A percentile compares a stretch with the other conserved stretches of the same genome.
Evolutionary conservation across 1,284 basidiomycete genomes (phyloP).

Genomic region (Sporisorium iseilematis-ciliati): DNA sequence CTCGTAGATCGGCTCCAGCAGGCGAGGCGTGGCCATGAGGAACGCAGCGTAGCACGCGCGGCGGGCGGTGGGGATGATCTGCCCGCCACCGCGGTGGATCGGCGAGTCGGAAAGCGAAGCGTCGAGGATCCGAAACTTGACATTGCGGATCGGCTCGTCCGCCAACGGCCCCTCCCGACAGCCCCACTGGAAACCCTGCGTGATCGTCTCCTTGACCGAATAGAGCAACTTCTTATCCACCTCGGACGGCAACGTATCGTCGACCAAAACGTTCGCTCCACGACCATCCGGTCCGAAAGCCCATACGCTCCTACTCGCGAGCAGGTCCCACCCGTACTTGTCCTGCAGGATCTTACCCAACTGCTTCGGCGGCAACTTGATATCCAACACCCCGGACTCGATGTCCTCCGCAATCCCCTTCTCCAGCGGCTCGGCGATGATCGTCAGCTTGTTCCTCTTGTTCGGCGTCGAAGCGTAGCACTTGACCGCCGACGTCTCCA

Average conservation of each 20-base stretch:
- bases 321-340: slow-evolving; percentile 97
- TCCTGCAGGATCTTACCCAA: slow-evolving; percentile 64
- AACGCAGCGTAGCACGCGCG: slow-evolving; percentile 99
- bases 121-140: slow-evolving; percentile 95
- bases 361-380: slow-evolving; percentile 58
- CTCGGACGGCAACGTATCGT: slow-evolving; percentile 95
- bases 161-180: slow-evolving; percentile 95
- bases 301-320: slow-evolving; percentile 98
- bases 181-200: slow-evolving; percentile 99
- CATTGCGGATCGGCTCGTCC: slow-evolving; percentile 98
- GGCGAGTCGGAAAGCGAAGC: slow-evolving; percentile 91
- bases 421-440: slow-evolving; percentile 67
- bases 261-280: slow-evolving; percentile 86
- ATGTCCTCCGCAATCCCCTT: slow-evolving; percentile 69
- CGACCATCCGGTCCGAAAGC: slow-evolving; percentile 98
- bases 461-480: slow-evolving; percentile 99
- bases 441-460: slow-evolving; percentile 77
- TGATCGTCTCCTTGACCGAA: slow-evolving; percentile 92
- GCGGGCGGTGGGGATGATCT: slow-evolving; percentile 96
- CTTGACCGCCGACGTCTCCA: slow-evolving; percentile 97
- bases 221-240: slow-evolving; percentile 93
- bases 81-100: slow-evolving; percentile 96
- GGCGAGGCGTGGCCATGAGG: slow-evolving; percentile 77
- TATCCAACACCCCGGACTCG: slow-evolving; percentile 58
- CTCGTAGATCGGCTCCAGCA: slow-evolving; percentile 94